A percentile compares a stretch with the other conserved stretches of the same genome.
phyloP scores from a whole-genome alignment of 805 yeast genomes.

The Cyberlindnera mycetangii region DNA sequence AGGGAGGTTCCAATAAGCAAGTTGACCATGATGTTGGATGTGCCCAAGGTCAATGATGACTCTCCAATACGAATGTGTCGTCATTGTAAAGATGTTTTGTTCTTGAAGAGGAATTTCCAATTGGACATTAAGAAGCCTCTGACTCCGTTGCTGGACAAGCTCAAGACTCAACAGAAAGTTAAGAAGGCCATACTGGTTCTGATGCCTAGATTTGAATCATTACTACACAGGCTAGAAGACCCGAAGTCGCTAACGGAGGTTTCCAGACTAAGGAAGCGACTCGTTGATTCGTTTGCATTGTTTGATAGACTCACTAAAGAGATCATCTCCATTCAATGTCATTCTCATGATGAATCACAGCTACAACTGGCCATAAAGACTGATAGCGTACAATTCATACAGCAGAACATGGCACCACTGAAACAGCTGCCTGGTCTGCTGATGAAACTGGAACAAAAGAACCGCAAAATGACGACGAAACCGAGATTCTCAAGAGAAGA shows the following conservation, averaged over 20 bases:
- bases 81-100: constrained; percentile 61
- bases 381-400: constrained; percentile 58
- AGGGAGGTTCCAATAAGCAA: constrained; percentile 55
- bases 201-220: constrained; percentile 42
- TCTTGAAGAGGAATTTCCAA: constrained; percentile 49
- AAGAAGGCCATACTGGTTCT: constrained; percentile 36
- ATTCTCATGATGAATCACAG: constrained; percentile 41
- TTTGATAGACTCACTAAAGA: constrained; percentile 50
- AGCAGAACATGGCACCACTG: constrained; percentile 60
- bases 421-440: constrained; percentile 54
- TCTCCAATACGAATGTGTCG: constrained; percentile 59
- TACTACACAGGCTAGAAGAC: constrained; percentile 35
- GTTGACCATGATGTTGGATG: constrained; percentile 21
- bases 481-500: constrained; percentile 33
- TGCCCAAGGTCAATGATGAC: constrained; percentile 23
- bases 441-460: constrained; percentile 24
- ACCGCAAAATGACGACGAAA: constrained; percentile 16
- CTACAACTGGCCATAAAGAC: constrained; percentile 54
- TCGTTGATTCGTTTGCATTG: constrained; percentile 47
- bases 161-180: constrained; percentile 39
- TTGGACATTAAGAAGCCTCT: constrained; percentile 36
- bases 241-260: constrained; percentile 33
- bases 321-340: constrained; percentile 33
- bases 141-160: constrained; percentile 38
- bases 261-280: constrained; percentile 38